These are phyloP conservation scores for Middelhovenomyces tepae DNA, from an alignment of 805 yeast species.

Conservation along the genomic window DNA sequence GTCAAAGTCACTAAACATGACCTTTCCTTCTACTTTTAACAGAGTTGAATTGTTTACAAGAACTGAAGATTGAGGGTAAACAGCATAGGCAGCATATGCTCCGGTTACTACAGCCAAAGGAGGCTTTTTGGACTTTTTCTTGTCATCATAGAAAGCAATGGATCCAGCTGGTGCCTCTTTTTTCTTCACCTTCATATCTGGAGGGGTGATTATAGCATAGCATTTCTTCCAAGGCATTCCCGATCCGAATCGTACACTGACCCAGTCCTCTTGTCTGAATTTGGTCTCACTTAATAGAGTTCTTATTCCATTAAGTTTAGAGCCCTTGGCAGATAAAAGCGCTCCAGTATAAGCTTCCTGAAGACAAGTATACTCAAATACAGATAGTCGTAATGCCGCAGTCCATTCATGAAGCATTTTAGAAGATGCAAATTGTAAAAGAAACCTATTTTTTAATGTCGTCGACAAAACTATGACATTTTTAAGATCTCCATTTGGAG, in stretches of 20 bases:
- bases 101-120: conserved; percentile 72
- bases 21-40: conserved; percentile 80
- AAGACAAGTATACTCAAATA: conserved; percentile 69
- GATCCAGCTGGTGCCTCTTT: conserved; percentile 43
- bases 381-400: conserved; percentile 70
- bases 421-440: conserved; percentile 65
- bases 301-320: conserved; percentile 76
- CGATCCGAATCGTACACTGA: conserved; percentile 85
- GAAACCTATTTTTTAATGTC: conserved; percentile 78
- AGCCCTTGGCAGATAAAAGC: conserved; percentile 81
- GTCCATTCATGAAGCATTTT: conserved; percentile 69
- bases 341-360: conserved; percentile 98
- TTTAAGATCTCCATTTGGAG: conserved; percentile 54
- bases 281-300: conserved; percentile 79
- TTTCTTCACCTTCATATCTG: conserved; percentile 32
- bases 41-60: conserved; percentile 82
- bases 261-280: conserved; percentile 89
- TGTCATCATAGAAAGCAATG: conserved; percentile 73
- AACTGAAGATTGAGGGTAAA: conserved; percentile 79
- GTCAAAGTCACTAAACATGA: conserved; percentile 30
- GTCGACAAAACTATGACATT: conserved; percentile 87
- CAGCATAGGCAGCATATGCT: conserved; percentile 72
- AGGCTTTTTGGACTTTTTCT: conserved; percentile 52
- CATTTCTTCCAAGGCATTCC: conserved; percentile 98
- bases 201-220: conserved; percentile 72